Conservation (phyloP, 305 asterid species). For the Fraxinus greggii region DNA sequence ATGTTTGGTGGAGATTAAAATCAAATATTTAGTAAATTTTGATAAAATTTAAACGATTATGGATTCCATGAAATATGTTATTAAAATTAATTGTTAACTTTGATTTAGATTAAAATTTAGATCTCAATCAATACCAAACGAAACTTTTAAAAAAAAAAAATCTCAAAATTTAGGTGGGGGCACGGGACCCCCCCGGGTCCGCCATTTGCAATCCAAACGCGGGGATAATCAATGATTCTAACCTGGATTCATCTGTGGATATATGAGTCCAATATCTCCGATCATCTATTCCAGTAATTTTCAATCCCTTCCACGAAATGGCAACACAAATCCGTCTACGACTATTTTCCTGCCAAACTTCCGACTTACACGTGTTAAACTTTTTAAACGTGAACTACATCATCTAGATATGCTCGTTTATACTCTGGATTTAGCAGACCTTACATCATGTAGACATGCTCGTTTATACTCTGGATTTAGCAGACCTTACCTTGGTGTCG, state of each 20-base stretch:
- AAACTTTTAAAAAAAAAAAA: too few relatives aligned
- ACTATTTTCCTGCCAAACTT: slow-evolving; percentile 48
- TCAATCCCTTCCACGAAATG: slow-evolving; percentile 60
- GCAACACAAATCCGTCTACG: slow-evolving; percentile 45
- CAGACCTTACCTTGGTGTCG: slow-evolving; percentile 38
- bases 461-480: neutral
- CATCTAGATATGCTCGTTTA: neutral
- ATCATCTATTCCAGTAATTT: slow-evolving; percentile 53
- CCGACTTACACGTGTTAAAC: slow-evolving; percentile 11
- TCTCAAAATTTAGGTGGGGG: too few relatives aligned
- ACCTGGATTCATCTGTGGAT: slow-evolving; percentile 59
- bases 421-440: neutral
- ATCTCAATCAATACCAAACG: too few relatives aligned
- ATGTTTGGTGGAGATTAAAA: too few relatives aligned
- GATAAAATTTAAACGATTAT: too few relatives aligned
- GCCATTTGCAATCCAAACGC: neutral
- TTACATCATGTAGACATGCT: slow-evolving; percentile 4
- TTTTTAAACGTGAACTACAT: neutral
- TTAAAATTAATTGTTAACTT: too few relatives aligned
- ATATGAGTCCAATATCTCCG: slow-evolving; percentile 53
- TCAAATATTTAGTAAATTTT: too few relatives aligned
- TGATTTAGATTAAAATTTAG: too few relatives aligned
- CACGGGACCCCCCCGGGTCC: too few relatives aligned
- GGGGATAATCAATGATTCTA: neutral
- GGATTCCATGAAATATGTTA: too few relatives aligned